phyloP scores from a whole-genome alignment of 176 grass and related monocot genomes.

The Saccharum spontaneum region DNA sequence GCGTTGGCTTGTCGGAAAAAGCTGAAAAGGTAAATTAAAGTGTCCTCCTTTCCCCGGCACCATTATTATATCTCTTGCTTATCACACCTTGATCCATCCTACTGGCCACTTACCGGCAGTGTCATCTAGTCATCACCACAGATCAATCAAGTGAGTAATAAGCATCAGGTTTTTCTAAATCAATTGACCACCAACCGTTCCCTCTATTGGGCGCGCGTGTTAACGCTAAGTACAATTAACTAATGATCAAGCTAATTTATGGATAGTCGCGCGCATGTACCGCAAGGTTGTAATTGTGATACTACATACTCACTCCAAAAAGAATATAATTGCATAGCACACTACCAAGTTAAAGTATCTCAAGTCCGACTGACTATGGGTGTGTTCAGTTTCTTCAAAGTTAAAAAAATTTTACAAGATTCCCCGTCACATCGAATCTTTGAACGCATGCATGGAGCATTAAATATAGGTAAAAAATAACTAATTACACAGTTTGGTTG shows the following conservation, averaged over 20 bases:
- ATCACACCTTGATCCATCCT: background rate
- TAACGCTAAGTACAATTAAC: too few relatives aligned
- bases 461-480: too few relatives aligned
- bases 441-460: too few relatives aligned
- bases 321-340: too few relatives aligned
- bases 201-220: background rate
- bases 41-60: background rate
- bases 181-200: background rate
- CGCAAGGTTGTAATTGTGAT: background rate
- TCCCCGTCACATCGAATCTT: too few relatives aligned
- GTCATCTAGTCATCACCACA: background rate
- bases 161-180: background rate
- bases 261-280: background rate
- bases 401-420: too few relatives aligned
- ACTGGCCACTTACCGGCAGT: background rate
- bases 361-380: too few relatives aligned
- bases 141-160: background rate
- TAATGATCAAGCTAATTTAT: background rate
- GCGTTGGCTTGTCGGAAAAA: background rate
- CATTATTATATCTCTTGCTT: background rate
- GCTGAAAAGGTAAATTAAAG: slow-evolving; percentile 8
- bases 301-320: too few relatives aligned
- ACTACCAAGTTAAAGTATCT: too few relatives aligned
- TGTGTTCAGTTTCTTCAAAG: too few relatives aligned
- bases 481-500: too few relatives aligned